A percentile compares a stretch with the other conserved stretches of the same genome.
These are phyloP conservation scores for Clitoria ternatea DNA, from an alignment of 306 rosid genomes.

Conservation along the genomic window DNA sequence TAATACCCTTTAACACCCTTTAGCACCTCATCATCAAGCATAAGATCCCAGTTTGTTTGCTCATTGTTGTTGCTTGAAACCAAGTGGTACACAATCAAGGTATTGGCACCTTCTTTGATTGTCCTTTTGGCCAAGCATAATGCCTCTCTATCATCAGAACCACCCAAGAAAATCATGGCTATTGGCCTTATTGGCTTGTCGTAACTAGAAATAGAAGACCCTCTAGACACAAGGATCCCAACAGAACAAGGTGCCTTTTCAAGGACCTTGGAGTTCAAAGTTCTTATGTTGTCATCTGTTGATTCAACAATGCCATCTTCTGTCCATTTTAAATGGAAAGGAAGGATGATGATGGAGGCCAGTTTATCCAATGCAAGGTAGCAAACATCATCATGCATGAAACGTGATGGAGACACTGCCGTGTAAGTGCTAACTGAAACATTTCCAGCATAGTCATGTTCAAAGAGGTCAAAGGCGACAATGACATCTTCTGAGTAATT, in stretches of 20 bases:
- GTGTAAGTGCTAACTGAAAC: too few species aligned
- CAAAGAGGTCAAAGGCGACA: too few species aligned
- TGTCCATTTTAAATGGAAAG: constrained; percentile 36
- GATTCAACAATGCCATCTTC: constrained; percentile 25
- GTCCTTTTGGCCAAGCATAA: constrained; percentile 30
- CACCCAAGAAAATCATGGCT: too few species aligned
- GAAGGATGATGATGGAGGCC: constrained; percentile 33
- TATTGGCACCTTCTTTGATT: neutral
- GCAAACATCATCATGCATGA: too few species aligned
- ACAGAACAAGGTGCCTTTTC: constrained; percentile 38
- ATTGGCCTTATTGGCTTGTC: too few species aligned
- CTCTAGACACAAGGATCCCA: too few species aligned
- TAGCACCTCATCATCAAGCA: constrained; percentile 26
- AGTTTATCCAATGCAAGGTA: too few species aligned
- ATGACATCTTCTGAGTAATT: too few species aligned
- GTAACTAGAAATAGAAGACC: too few species aligned
- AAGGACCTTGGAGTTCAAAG: constrained; percentile 25
- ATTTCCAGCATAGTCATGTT: too few species aligned
- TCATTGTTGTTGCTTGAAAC: neutral
- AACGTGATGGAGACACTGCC: too few species aligned
- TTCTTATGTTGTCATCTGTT: constrained; percentile 8
- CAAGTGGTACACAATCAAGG: constrained; percentile 22
- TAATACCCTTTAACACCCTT: too few species aligned
- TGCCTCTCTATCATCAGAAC: constrained; percentile 43
- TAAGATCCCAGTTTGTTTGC: constrained; percentile 2